Evolutionary conservation across 805 yeast genomes (phyloP).

Genomic region (Saitoella complicata): DNA sequence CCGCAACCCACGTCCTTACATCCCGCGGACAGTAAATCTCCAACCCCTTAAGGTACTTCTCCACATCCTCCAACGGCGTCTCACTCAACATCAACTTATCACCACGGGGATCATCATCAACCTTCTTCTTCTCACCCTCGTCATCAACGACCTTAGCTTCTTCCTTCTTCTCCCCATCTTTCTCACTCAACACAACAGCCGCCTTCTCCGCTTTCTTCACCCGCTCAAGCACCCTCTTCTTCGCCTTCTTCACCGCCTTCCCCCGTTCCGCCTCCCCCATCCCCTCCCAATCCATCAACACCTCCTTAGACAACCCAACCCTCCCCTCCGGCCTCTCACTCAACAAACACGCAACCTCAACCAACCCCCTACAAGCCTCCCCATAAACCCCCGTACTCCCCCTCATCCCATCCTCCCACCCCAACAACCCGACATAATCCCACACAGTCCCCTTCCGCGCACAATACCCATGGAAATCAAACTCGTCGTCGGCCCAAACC

Average conservation of each 20-base stretch:
- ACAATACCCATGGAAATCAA: slow-evolving; percentile 88
- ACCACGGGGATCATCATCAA: slow-evolving; percentile 37
- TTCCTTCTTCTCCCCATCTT: slow-evolving; percentile 21
- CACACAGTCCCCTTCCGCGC: slow-evolving; percentile 82
- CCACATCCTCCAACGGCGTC: slow-evolving; percentile 29
- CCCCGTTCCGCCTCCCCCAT: slow-evolving; percentile 19
- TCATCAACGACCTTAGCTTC: slow-evolving; percentile 12
- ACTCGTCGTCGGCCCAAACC: slow-evolving; percentile 66
- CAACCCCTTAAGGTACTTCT: not conserved
- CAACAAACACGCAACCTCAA: slow-evolving; percentile 35
- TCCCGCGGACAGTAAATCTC: no score
- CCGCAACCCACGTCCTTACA: no score
- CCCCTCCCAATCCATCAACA: slow-evolving; percentile 15
- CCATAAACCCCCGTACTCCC: slow-evolving; percentile 46
- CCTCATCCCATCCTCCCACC: slow-evolving; percentile 70
- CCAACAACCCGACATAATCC: slow-evolving; percentile 56
- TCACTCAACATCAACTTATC: slow-evolving; percentile 22
- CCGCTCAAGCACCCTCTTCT: slow-evolving; percentile 24
- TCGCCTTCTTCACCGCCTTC: slow-evolving; percentile 23
- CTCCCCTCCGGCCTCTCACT: slow-evolving; percentile 13
- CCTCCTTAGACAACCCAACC: slow-evolving; percentile 1
- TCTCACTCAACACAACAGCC: slow-evolving; percentile 14
- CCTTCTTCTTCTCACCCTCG: not conserved
- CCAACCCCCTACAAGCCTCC: slow-evolving; percentile 54
- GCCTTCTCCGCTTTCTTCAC: slow-evolving; percentile 30